These are phyloP conservation scores for Thielaviopsis musarum DNA, from an alignment of 2,329 filamentous ascomycete genomes.

Conservation along the genomic window DNA sequence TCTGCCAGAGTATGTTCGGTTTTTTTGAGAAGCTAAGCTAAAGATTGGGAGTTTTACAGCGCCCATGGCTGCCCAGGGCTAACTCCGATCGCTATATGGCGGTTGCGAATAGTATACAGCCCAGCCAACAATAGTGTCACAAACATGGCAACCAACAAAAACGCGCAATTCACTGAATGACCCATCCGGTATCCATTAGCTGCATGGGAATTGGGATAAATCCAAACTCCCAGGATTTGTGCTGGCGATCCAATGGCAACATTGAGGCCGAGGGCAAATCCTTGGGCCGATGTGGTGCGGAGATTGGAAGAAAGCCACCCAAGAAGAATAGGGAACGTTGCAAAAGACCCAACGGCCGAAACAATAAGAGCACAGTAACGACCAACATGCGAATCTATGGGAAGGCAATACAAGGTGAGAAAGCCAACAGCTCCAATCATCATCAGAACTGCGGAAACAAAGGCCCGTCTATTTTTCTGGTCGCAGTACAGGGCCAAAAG, in stretches of 20 bases:
- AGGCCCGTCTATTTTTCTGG: conserved; percentile 36
- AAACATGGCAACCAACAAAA: conserved; percentile 36
- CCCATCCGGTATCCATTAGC: conserved; percentile 46
- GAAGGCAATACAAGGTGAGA: conserved; percentile 45
- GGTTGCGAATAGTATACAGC: neutral
- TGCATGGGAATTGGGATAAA: conserved; percentile 47
- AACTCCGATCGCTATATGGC: neutral
- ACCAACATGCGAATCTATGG: conserved; percentile 36
- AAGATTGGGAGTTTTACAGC: neutral
- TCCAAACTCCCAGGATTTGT: conserved; percentile 44
- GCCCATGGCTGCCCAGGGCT: neutral
- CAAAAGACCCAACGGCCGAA: conserved; percentile 45
- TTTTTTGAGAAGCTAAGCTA: no score
- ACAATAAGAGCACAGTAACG: conserved; percentile 30
- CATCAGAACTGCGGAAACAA: conserved; percentile 27
- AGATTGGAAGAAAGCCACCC: conserved; percentile 57
- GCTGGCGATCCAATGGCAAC: conserved; percentile 50
- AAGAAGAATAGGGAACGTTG: conserved; percentile 50
- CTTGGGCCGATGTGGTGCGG: conserved; percentile 45
- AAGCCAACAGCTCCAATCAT: conserved; percentile 32
- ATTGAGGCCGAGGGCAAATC: conserved; percentile 54
- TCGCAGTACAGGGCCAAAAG: conserved; percentile 43
- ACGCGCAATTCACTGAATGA: conserved; percentile 45
- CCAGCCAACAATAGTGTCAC: neutral
- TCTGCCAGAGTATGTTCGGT: no score